Evolutionary conservation across 1,284 basidiomycete genomes (phyloP).

Genomic region (Paramarasmius palmivorus): DNA sequence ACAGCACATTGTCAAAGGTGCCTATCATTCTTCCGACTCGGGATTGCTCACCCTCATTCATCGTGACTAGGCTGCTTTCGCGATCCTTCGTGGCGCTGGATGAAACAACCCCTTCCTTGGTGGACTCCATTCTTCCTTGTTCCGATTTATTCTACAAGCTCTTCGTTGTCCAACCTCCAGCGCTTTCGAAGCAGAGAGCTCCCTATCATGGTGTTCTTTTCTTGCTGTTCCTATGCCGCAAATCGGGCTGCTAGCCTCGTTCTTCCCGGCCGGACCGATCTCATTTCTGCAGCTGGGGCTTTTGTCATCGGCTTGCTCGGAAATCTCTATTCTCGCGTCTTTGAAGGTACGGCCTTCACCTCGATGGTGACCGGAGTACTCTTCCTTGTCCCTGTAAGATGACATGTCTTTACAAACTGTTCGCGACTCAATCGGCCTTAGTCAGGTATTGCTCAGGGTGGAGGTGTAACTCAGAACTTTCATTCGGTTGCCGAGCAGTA

Average conservation of each 20-base stretch:
- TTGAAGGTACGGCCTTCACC: conserved; percentile 82
- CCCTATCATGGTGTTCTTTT: conserved; percentile 77
- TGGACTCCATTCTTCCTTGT: conserved; percentile 79
- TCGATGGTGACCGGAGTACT: conserved; percentile 88
- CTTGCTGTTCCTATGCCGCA: conserved; percentile 74
- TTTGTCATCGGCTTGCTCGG: conserved; percentile 81
- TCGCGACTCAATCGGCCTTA: conserved; percentile 25
- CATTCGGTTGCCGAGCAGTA: conserved; percentile 67
- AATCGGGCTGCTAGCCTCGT: conserved; percentile 57
- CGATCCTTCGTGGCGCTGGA: conserved; percentile 75
- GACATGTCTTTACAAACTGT: not conserved
- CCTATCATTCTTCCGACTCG: conserved; percentile 19
- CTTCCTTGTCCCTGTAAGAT: conserved; percentile 74
- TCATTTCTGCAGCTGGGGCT: conserved; percentile 77
- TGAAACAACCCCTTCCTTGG: conserved; percentile 71
- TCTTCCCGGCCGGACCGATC: conserved; percentile 51
- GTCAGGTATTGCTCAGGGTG: conserved; percentile 86
- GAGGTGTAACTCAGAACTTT: conserved; percentile 75
- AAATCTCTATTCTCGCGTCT: conserved; percentile 77
- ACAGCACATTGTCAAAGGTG: conserved; percentile 55
- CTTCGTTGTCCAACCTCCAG: conserved; percentile 81
- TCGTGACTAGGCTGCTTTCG: conserved; percentile 66
- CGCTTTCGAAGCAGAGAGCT: conserved; percentile 68
- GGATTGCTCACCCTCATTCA: not conserved
- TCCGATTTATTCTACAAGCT: conserved; percentile 75